Conservation (phyloP, 148 eudicot species). For the Silene uniflora region DNA sequence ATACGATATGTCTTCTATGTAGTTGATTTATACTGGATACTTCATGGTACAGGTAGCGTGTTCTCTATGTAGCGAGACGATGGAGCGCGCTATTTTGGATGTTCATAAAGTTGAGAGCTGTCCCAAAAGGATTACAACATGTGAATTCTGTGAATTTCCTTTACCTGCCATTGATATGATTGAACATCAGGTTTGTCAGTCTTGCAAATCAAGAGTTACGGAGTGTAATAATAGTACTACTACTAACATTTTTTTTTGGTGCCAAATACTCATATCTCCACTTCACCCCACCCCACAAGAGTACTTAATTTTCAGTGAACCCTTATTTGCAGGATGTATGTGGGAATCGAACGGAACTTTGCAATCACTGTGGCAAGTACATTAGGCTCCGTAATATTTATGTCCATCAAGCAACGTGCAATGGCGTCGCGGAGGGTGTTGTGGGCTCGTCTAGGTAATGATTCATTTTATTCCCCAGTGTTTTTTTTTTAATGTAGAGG, state of each 20-base stretch:
- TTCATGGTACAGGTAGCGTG: constrained; percentile 71
- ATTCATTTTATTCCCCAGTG: background rate
- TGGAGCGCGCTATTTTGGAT: constrained; percentile 74
- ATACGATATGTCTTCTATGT: background rate
- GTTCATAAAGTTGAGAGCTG: constrained; percentile 85
- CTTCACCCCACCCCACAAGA: too few species aligned
- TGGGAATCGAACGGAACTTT: constrained; percentile 89
- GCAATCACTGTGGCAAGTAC: constrained; percentile 66
- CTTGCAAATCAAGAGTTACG: too few species aligned
- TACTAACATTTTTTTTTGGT: background rate
- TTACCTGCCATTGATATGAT: constrained; percentile 75
- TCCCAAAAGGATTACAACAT: constrained; percentile 77
- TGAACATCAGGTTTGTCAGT: constrained; percentile 77
- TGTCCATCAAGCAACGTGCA: constrained; percentile 77
- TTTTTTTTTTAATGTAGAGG: background rate
- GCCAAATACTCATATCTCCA: constrained; percentile 2
- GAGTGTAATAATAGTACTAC: too few species aligned
- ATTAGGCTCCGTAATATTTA: constrained; percentile 71
- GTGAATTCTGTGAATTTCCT: constrained; percentile 94
- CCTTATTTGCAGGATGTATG: constrained; percentile 71
- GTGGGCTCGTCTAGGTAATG: constrained; percentile 71
- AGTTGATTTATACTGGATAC: constrained; percentile 10
- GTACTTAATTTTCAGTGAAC: background rate
- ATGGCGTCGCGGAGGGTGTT: constrained; percentile 39
- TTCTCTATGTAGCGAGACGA: constrained; percentile 77